Conservation (phyloP, 805 yeast species). For the Monosporozyma siamensis region DNA sequence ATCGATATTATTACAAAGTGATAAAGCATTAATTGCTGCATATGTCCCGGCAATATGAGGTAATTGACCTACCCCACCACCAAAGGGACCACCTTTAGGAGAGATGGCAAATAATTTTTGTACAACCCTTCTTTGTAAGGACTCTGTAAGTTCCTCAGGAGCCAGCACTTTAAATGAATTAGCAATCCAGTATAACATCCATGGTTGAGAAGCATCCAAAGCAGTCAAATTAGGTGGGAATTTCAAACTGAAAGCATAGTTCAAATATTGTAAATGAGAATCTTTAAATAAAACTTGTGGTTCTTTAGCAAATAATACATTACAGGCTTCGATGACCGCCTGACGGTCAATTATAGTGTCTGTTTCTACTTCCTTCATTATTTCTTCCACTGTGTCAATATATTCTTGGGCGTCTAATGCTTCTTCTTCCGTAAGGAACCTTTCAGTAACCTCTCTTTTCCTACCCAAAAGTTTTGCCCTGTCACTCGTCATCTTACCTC, state of each 20-base stretch:
- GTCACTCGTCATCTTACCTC: conserved; percentile 2
- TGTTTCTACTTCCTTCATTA: conserved; percentile 21
- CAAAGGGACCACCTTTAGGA: conserved; percentile 53
- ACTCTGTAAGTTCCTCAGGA: conserved; percentile 17
- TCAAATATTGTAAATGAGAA: conserved; percentile 38
- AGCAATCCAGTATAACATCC: conserved; percentile 81
- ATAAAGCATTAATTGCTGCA: conserved; percentile 61
- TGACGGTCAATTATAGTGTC: conserved; percentile 24
- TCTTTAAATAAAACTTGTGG: conserved; percentile 16
- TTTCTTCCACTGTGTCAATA: conserved; percentile 10
- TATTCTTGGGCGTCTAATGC: not conserved
- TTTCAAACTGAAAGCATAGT: conserved; percentile 32
- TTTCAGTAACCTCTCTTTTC: conserved; percentile 13
- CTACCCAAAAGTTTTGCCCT: conserved; percentile 17
- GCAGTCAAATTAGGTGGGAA: conserved; percentile 44
- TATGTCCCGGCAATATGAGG: conserved; percentile 82
- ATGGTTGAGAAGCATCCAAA: conserved; percentile 84
- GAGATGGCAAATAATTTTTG: conserved; percentile 27
- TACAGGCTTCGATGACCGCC: conserved; percentile 17
- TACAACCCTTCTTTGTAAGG: conserved; percentile 24
- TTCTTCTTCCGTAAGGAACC: conserved; percentile 7
- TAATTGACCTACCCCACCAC: conserved; percentile 75
- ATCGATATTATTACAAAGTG: conserved; percentile 39
- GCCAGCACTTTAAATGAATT: conserved; percentile 44
- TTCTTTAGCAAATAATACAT: conserved; percentile 7